Percentiles rank a stretch among this genome's conserved stretches.
phyloP scores from a whole-genome alignment of 2,329 filamentous ascomycete genomes.

The Catunica adiposa region DNA sequence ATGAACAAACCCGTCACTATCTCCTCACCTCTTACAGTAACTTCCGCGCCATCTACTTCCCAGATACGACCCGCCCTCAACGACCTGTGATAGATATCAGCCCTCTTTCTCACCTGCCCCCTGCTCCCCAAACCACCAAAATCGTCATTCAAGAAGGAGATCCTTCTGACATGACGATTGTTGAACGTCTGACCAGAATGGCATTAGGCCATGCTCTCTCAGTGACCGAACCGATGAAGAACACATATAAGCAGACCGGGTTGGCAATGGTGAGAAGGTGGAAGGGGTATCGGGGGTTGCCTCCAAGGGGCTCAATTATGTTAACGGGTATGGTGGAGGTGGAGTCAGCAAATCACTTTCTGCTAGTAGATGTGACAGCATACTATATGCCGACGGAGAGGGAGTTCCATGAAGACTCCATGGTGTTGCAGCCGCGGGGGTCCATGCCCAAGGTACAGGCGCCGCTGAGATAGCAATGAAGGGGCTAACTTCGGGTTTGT shows the following conservation, averaged over 20 bases:
- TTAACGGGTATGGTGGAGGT: conserved; percentile 33
- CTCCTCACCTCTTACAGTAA: conserved; percentile 1
- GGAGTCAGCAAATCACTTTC: conserved; percentile 22
- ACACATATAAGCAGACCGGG: conserved; percentile 13
- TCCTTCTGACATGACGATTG: conserved; percentile 1
- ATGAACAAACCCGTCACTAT: neutral
- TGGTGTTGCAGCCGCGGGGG: conserved; percentile 9
- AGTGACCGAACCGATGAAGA: conserved; percentile 15
- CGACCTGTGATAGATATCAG: conserved; percentile 9
- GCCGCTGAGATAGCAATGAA: neutral
- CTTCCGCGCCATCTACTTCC: conserved; percentile 12
- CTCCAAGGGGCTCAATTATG: conserved; percentile 29
- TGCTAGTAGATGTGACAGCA: conserved; percentile 30
- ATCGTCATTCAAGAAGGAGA: conserved; percentile 12
- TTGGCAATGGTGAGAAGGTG: conserved; percentile 21
- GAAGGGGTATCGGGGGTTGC: conserved; percentile 22
- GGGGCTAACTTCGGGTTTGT: no score
- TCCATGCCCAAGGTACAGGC: conserved; percentile 16
- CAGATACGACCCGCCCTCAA: conserved; percentile 6
- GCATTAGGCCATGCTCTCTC: conserved; percentile 15
- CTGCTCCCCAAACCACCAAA: conserved; percentile 1
- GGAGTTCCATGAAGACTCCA: conserved; percentile 19
- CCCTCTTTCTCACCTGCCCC: conserved; percentile 1
- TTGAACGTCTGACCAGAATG: conserved; percentile 14
- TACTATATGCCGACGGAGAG: conserved; percentile 34